Percentiles rank a stretch among this genome's conserved stretches.
These are phyloP conservation scores for Plasmodium cynomolgi DNA, from an alignment of 169 alveolate species.

Conservation along the genomic window DNA sequence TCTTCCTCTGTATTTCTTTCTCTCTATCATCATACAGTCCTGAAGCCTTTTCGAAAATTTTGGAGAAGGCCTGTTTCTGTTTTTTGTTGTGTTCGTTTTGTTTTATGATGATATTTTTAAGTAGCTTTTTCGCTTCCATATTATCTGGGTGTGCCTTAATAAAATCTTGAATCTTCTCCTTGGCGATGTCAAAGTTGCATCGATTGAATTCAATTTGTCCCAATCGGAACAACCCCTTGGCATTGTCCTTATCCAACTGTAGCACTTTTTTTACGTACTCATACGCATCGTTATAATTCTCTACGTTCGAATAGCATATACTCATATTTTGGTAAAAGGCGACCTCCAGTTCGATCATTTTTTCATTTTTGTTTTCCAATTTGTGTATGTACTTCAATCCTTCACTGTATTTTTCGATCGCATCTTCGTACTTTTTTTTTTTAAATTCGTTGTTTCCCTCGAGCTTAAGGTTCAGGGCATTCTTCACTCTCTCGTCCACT, in stretches of 20 bases:
- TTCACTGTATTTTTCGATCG: slow-evolving; percentile 31
- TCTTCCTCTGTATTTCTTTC: slow-evolving; percentile 79
- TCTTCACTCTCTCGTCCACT: slow-evolving; percentile 33
- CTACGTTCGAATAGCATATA: slow-evolving; percentile 75
- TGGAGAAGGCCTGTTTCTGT: slow-evolving; percentile 83
- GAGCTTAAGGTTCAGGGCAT: slow-evolving; percentile 27
- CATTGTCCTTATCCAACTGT: slow-evolving; percentile 65
- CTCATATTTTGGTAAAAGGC: slow-evolving; percentile 75
- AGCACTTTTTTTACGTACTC: slow-evolving; percentile 74
- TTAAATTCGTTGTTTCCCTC: slow-evolving; percentile 69
- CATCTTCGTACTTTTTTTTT: slow-evolving; percentile 38
- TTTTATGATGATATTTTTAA: slow-evolving; percentile 66
- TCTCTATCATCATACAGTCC: slow-evolving; percentile 88
- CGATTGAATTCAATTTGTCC: slow-evolving; percentile 78
- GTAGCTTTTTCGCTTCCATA: slow-evolving; percentile 76
- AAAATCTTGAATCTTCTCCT: slow-evolving; percentile 77
- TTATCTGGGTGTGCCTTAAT: slow-evolving; percentile 76
- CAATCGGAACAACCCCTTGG: slow-evolving; percentile 75
- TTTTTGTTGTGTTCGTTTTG: slow-evolving; percentile 77
- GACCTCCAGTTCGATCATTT: slow-evolving; percentile 63
- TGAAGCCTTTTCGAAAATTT: slow-evolving; percentile 85
- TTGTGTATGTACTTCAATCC: slow-evolving; percentile 41
- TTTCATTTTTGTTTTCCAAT: slow-evolving; percentile 48
- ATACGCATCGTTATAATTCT: slow-evolving; percentile 77
- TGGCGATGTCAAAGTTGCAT: slow-evolving; percentile 75